These are phyloP conservation scores for Fusarium nurragi DNA, from an alignment of 2,329 filamentous ascomycete species.

Conservation along the genomic window DNA sequence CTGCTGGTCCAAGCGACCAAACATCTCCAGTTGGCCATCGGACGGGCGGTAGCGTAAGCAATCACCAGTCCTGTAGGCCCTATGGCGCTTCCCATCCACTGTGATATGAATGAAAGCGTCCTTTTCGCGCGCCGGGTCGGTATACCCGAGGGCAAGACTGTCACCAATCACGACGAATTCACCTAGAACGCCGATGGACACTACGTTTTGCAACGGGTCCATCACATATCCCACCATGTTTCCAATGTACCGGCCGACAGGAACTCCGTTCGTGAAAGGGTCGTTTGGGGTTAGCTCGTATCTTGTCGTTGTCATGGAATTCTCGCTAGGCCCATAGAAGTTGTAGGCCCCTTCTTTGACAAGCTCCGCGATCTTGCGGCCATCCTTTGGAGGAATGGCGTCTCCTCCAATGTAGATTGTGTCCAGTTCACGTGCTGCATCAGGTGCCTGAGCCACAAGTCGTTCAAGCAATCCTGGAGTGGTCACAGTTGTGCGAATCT, in stretches of 20 bases:
- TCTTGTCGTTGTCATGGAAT: neutral
- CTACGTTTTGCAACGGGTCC: neutral
- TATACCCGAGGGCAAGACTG: neutral
- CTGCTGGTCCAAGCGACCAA: slow-evolving; percentile 3
- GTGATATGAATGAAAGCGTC: too few relatives aligned
- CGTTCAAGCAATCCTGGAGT: neutral
- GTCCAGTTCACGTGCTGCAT: neutral
- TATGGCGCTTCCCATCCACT: neutral
- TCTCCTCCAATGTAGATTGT: neutral
- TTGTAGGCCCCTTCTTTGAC: neutral
- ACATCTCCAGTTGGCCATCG: neutral
- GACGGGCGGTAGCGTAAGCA: neutral
- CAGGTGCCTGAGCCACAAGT: neutral
- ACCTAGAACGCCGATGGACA: neutral
- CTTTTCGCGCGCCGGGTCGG: neutral
- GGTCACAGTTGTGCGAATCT: neutral
- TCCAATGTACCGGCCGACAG: neutral
- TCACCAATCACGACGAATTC: neutral
- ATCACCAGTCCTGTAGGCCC: slow-evolving; percentile 3
- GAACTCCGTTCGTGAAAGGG: neutral
- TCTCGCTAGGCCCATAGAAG: neutral
- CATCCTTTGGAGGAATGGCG: neutral
- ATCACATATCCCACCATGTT: neutral
- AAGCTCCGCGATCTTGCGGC: neutral
- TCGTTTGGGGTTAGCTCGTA: neutral